Base-by-base conservation (phyloP, 2,329 filamentous ascomycete genomes). In the Cercospora berteroae region DNA sequence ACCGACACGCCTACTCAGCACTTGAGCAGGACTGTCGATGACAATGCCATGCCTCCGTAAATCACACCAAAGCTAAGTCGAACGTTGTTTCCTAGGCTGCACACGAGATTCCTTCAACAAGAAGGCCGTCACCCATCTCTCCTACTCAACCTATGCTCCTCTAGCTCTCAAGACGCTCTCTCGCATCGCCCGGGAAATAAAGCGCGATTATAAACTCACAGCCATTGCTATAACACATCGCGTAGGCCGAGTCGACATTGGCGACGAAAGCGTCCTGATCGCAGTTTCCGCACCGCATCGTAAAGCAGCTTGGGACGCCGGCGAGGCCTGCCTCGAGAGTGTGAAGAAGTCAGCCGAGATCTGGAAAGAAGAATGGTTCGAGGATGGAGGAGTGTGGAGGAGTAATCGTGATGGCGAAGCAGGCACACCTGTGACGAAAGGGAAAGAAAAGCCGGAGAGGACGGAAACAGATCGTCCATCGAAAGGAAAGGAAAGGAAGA, bases 351-450 rank as follows among this genome's bases (percentile, higher is more conserved):
- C 85, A 71, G 92, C 92, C n/a, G 95, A 99, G 82, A 89, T 99
- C 50, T 97, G 94, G 94, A 97, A 97, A 81, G 83, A 88, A 71
- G 94, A 98, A 81, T 90, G 93, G 78, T 97, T 97, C 83, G 90
- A 88, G 23, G 89, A 90, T 70, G 91, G 89, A 16, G 84, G 86
- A 6, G 86, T 95, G 55, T 97, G 94, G 94, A 89, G 93, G 80
- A 92, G 91, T 68, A 97, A 97, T 80, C 82, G 89, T 71, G 93
- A 96, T 80, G 91, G 90, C 9, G 82, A 83, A 67, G 79, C 81
- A 58, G 90, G 88, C 6, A 81, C 77, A 42, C 72, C 73, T 27
- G 76, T 67, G 74, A 77, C 36, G 12, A 42, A 42, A 42, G 39
- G 25, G n/a, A 20, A 16, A 29, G 42, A 23, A 42, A 68, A 18